Base-by-base conservation (phyloP, 2,329 filamentous ascomycete species). In the Phoma herbarum region DNA sequence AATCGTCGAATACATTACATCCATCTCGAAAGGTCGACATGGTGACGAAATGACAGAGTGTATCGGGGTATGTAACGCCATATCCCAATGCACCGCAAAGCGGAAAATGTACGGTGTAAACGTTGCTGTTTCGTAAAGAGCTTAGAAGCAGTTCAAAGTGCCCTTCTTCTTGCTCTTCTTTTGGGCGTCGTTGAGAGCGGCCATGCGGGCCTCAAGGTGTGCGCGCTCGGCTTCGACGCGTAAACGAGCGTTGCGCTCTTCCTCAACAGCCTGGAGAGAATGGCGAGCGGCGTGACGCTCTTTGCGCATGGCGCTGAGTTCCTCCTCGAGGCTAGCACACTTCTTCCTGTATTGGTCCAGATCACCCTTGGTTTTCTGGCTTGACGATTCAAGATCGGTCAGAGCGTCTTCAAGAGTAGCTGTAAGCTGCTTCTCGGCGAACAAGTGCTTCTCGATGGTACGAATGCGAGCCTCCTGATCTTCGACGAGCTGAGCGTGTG, bases 151-250 rank as follows among this genome's bases (percentile, higher is more conserved):
- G 83, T 97, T 98, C 79, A 99, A 85, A 67, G 90, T 93, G 72
- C 90, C 88, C 86, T 96, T 97, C 80, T 96, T 93, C 80, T 96
- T 93, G 85, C 94, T 97, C 62, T 96, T 95, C 82, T 91, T 90
- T 79, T 89, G 93, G 77, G 95, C 90, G 58, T 91, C 89, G 72
- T 94, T 93, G 88, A 99, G 76, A 54, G 80, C 79, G 45, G 75
- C 75, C 82, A 84, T 99, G 56, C 94, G 87, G 81, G 96, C 92
- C 80, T 99, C 94, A 25, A 99, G 86, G 72, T 96, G 91, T 37
- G 90, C 91, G 52, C 91, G 85, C 42, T 95, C 95, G 65, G 90
- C 88, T 82, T 99, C 95, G 33, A 96, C 93, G 63, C 94, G 91
- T 64, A 92, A 85, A 60, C 95, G 86, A 81, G 96, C 96, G 81